A percentile compares a stretch with the other conserved stretches of the same genome.
These are phyloP conservation scores for Candida frijolesensis DNA, from an alignment of 1,139 yeast species.

Conservation along the genomic window DNA sequence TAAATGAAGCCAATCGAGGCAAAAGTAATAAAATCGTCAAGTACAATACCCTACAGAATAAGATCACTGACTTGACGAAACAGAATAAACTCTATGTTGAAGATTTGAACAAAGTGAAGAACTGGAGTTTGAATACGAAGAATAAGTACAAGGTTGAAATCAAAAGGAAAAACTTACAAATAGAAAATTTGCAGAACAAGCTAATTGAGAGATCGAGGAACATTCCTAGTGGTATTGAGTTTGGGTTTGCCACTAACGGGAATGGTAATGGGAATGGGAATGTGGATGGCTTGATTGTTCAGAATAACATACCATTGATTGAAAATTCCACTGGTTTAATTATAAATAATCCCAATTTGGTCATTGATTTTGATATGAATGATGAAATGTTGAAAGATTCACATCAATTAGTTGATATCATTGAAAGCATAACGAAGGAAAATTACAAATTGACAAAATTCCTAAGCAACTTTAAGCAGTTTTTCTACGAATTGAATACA, in stretches of 20 bases:
- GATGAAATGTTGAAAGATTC: slow-evolving; percentile 40
- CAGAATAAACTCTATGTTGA: slow-evolving; percentile 32
- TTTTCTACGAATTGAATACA: slow-evolving; percentile 28
- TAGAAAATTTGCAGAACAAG: slow-evolving; percentile 42
- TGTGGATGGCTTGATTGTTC: slow-evolving; percentile 20
- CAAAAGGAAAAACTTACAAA: slow-evolving; percentile 37
- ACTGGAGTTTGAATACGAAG: slow-evolving; percentile 34
- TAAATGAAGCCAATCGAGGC: slow-evolving; percentile 20
- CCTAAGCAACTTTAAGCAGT: slow-evolving; percentile 31
- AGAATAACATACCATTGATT: slow-evolving; percentile 37
- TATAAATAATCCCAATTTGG: slow-evolving; percentile 8
- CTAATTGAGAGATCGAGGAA: slow-evolving; percentile 36
- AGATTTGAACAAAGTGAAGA: slow-evolving; percentile 32
- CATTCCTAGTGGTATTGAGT: slow-evolving; percentile 34
- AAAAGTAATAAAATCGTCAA: slow-evolving; percentile 21
- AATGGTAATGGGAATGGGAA: slow-evolving; percentile 11
- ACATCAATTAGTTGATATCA: slow-evolving; percentile 38
- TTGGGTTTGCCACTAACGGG: slow-evolving; percentile 20
- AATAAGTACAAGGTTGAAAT: slow-evolving; percentile 44
- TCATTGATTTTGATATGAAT: slow-evolving; percentile 21
- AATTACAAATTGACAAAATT: slow-evolving; percentile 41
- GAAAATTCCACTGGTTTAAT: slow-evolving; percentile 24
- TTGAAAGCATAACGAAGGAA: slow-evolving; percentile 43
- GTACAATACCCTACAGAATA: slow-evolving; percentile 21
- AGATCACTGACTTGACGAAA: slow-evolving; percentile 23